Percentiles rank a stretch among this genome's conserved stretches.
phyloP scores from a whole-genome alignment of 192 early-diverging fungal species.

The Cladochytrium replicatum region DNA sequence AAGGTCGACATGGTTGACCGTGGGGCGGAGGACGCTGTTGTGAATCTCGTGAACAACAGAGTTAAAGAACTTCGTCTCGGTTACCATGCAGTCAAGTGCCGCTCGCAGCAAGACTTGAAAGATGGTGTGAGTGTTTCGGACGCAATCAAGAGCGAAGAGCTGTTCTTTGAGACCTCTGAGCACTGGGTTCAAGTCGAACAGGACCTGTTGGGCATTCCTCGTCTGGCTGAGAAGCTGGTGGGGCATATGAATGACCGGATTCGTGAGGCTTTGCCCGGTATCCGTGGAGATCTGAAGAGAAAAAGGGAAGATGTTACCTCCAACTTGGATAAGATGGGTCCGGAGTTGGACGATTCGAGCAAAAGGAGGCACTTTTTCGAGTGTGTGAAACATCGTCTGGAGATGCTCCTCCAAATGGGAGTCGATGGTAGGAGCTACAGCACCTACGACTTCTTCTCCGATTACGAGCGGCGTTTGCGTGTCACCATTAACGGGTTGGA shows the following conservation, averaged over 20 bases:
- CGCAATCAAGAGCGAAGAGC: not conserved
- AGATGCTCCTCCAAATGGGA: not conserved
- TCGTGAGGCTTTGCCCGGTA: not conserved
- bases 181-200: not conserved
- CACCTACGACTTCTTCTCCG: not conserved
- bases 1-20: constrained; percentile 20
- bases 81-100: constrained; percentile 16
- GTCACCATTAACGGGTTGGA: not conserved
- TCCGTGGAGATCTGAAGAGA: not conserved
- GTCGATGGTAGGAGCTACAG: not conserved
- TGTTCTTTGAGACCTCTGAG: constrained; percentile 8
- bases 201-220: not conserved
- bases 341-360: not conserved
- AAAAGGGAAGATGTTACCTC: not conserved
- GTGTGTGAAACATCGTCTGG: not conserved
- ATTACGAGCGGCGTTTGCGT: not conserved
- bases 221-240: not conserved
- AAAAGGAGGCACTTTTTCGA: not conserved
- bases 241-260: not conserved
- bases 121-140: not conserved
- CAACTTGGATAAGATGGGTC: not conserved
- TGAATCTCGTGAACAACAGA: constrained; percentile 6
- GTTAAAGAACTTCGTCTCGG: constrained; percentile 11
- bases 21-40: constrained; percentile 2
- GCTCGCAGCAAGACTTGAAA: constrained; percentile 12